Evolutionary conservation across 371 early-diverging fungal species (phyloP), one percentile per base, ranked within the genome.

Genomic region (Vairimorpha apis): DNA sequence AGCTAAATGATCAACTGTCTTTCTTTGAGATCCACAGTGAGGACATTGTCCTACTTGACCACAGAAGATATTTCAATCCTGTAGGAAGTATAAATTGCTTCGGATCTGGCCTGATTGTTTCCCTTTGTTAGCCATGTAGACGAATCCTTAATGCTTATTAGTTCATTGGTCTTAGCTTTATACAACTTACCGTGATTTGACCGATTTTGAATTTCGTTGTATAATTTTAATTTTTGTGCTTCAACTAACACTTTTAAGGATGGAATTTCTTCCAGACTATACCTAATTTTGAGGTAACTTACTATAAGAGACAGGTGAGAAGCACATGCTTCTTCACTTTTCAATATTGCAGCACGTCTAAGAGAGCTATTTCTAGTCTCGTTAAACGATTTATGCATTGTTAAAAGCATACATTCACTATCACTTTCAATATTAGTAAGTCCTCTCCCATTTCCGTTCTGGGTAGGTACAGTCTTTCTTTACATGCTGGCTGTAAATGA

Each of bases 71-170:
- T 37, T 60, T 32, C 62, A 16, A n/a, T 37, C 62, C 13, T 60
- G 62, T n/a, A 37, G 32, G 18, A 38, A 60, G 21, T 14, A 32
- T 30, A 37, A 32, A 60, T 37, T 37, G 38, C 62, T 41, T 37
- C 62, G n/a, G 58, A 58, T 33, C 58, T 58, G n/a, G 58, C 58
- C 58, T 58, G 25, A n/a, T 58, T 29, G n/a, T 58, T 58, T 33
- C 32, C 27, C 27, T 58, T 58, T 8, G 13, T 12, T 29, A 58
- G 58, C 30, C 58, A 58, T 8, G 58, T 58, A 58, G 29, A 58
- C 7, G 58, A 58, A 29, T 25, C 58, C 33, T 29, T 58, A 33
- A 29, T 33, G 33, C 33, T 58, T 4, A 33, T 29, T 58, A 58
- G 13, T 29, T 58, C 25, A n/a, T 30, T 58, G 12, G 25, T 32